These are phyloP conservation scores for Basipetospora chlamydospora DNA, from an alignment of 2,329 filamentous ascomycete genomes.

Conservation along the genomic window DNA sequence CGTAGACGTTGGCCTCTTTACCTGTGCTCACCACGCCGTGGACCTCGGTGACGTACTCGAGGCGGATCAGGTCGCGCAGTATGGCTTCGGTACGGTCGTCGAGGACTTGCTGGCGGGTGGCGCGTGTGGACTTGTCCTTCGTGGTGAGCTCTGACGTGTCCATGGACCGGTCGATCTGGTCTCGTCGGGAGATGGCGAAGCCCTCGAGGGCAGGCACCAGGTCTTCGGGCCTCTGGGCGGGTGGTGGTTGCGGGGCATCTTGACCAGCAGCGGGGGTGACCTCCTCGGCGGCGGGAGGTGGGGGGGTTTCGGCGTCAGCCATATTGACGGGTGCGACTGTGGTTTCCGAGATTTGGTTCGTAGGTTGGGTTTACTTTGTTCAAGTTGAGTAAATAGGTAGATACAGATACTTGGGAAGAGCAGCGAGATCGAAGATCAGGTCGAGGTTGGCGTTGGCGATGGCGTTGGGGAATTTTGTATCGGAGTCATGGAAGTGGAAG, in stretches of 20 bases:
- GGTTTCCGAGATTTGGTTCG: background rate
- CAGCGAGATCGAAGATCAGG: no score
- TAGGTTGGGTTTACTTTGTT: background rate
- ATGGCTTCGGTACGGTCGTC: constrained; percentile 94
- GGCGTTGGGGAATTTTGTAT: no score
- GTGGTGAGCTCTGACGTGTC: constrained; percentile 30
- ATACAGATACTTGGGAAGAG: no score
- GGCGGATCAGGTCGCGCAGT: constrained; percentile 88
- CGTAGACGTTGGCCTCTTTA: constrained; percentile 97
- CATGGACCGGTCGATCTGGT: constrained; percentile 6
- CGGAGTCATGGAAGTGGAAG: background rate
- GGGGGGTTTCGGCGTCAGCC: background rate
- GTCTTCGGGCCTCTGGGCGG: background rate
- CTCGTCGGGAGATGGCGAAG: constrained; percentile 5
- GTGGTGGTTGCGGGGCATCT: background rate
- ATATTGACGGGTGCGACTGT: background rate
- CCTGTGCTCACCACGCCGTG: constrained; percentile 93
- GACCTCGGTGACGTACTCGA: constrained; percentile 75
- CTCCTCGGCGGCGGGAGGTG: background rate
- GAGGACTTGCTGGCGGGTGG: constrained; percentile 86
- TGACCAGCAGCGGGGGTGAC: background rate
- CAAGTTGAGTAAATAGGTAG: no score
- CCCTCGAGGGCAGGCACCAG: constrained; percentile 5
- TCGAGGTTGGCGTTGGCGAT: no score
- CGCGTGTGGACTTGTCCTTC: constrained; percentile 83